Conservation (phyloP, 2,329 filamentous ascomycete species). For the Fusarium brachygibbosum region DNA sequence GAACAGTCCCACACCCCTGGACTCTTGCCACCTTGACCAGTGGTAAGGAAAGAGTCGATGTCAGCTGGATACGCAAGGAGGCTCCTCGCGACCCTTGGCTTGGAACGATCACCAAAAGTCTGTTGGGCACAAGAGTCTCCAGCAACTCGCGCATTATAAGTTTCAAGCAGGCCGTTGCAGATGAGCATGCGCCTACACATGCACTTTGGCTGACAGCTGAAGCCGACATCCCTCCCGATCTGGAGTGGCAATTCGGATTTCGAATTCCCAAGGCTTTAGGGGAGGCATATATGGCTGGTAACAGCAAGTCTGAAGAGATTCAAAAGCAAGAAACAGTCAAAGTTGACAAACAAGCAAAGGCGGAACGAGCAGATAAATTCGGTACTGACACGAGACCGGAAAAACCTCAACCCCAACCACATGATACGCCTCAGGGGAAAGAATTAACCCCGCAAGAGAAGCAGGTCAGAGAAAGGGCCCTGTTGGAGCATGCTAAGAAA, state of each 20-base stretch:
- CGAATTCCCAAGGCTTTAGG: slow-evolving; percentile 70
- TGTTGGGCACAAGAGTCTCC: slow-evolving; percentile 72
- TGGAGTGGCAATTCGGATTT: slow-evolving; percentile 94
- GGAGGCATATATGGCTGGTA: slow-evolving; percentile 58
- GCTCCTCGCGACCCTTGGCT: slow-evolving; percentile 86
- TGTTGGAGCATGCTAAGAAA: slow-evolving; percentile 64
- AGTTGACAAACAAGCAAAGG: slow-evolving; percentile 41
- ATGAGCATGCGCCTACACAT: slow-evolving; percentile 71
- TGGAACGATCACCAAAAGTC: slow-evolving; percentile 74
- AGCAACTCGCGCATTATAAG: slow-evolving; percentile 75
- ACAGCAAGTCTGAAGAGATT: slow-evolving; percentile 27
- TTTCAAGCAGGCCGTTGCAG: slow-evolving; percentile 86
- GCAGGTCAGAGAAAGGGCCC: slow-evolving; percentile 65
- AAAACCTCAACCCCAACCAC: slow-evolving; percentile 58
- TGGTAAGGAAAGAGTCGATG: slow-evolving; percentile 71
- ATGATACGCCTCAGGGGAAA: slow-evolving; percentile 51
- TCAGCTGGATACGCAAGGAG: slow-evolving; percentile 74
- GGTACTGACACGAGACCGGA: slow-evolving; percentile 22
- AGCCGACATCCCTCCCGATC: slow-evolving; percentile 72
- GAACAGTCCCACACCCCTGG: slow-evolving; percentile 91
- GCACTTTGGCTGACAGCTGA: slow-evolving; percentile 88
- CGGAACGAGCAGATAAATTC: slow-evolving; percentile 15
- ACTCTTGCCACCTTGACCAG: slow-evolving; percentile 79
- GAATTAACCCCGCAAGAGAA: slow-evolving; percentile 63
- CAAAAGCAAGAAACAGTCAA: slow-evolving; percentile 45